These are phyloP conservation scores for Sequoia sempervirens DNA, from an alignment of 75 land plant species.

Conservation along the genomic window DNA sequence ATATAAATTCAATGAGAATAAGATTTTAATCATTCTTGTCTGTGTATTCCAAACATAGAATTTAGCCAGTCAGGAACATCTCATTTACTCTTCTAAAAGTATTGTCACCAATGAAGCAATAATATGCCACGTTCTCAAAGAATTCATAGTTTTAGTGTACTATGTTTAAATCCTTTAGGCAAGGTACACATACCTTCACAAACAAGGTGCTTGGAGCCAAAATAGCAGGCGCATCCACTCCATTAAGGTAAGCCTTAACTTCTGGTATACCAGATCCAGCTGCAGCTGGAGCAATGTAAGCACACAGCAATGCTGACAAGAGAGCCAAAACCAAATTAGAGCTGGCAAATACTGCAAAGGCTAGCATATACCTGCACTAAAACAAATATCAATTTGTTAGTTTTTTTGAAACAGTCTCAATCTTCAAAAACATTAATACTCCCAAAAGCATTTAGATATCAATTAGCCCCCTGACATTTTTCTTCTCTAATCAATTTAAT, in stretches of 20 bases:
- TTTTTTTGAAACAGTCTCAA: background rate
- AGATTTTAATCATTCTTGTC: background rate
- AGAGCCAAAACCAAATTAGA: slow-evolving; percentile 43
- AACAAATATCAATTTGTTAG: slow-evolving; percentile 11
- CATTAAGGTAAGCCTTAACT: slow-evolving; percentile 86
- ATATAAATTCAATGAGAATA: background rate
- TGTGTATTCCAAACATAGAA: background rate
- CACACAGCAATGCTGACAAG: slow-evolving; percentile 53
- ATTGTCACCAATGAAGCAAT: background rate
- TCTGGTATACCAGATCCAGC: slow-evolving; percentile 87
- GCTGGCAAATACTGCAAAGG: slow-evolving; percentile 40
- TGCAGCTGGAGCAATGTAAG: slow-evolving; percentile 72
- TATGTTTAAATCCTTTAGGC: background rate
- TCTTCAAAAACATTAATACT: background rate
- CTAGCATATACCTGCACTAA: slow-evolving; percentile 51
- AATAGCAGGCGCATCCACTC: slow-evolving; percentile 69
- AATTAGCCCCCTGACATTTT: background rate
- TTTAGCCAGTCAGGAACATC: background rate
- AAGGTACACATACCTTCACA: slow-evolving; percentile 54
- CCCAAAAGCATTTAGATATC: background rate
- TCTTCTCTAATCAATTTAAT: background rate
- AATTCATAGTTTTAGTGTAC: background rate
- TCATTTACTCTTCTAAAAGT: background rate
- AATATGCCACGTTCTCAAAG: background rate
- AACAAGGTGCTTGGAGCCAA: slow-evolving; percentile 61